Conservation (phyloP, 768 basidiomycete species). For the Lepiota brunneoincarnata region DNA sequence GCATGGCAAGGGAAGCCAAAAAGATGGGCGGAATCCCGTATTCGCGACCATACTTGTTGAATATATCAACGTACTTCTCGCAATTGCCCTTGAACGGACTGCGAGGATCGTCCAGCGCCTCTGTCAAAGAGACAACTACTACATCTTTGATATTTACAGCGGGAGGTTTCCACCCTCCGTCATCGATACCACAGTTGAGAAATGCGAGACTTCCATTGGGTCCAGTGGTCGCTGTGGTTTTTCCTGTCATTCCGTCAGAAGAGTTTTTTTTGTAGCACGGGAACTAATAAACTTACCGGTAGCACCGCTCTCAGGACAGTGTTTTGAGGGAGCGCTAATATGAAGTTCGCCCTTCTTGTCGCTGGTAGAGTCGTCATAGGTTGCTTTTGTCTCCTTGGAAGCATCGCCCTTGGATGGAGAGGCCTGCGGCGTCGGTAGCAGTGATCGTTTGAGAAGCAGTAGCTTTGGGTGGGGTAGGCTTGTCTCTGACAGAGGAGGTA, state of each 20-base stretch:
- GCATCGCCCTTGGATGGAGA: too few relatives aligned
- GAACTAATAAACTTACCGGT: conserved; percentile 32
- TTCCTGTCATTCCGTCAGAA: conserved; percentile 29
- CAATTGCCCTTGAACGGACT: conserved; percentile 60
- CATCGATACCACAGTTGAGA: conserved; percentile 74
- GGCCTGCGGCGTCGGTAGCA: too few relatives aligned
- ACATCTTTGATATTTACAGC: conserved; percentile 50
- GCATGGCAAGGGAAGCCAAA: conserved; percentile 85
- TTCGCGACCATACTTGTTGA: conserved; percentile 53
- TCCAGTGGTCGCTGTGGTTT: conserved; percentile 48
- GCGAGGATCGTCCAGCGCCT: conserved; percentile 42
- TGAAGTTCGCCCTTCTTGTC: conserved; percentile 2
- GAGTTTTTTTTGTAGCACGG: background rate
- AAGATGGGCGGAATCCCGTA: conserved; percentile 66
- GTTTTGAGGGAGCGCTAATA: conserved; percentile 8
- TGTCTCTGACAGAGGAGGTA: conserved; percentile 7
- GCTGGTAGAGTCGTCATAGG: background rate
- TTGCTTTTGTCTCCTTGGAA: conserved; percentile 1
- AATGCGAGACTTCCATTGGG: conserved; percentile 72
- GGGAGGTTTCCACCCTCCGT: conserved; percentile 77
- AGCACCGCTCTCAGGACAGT: conserved; percentile 11
- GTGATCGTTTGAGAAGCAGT: background rate
- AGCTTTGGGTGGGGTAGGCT: conserved; percentile 7
- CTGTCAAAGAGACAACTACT: conserved; percentile 40
- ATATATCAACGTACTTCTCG: conserved; percentile 41